Evolutionary conservation across 179 eudicot species (phyloP), one percentile per base, ranked within the genome.

Genomic region (Patellifolia procumbens): DNA sequence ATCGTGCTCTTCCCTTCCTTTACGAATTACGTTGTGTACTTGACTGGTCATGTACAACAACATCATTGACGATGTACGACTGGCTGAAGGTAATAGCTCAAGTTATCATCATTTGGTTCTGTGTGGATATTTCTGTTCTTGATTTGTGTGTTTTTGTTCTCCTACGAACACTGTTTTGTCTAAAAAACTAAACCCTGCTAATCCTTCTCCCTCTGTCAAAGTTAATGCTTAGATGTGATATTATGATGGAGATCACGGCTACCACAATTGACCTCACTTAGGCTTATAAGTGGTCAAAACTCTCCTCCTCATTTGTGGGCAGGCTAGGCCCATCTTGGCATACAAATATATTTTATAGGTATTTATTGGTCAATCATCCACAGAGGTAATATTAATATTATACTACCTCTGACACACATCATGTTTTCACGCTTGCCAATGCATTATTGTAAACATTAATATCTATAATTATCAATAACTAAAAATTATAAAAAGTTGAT

Each of bases 31-130:
- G 99, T 35, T 96, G 99, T 65, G 99, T 93, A 70, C 99, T 96
- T 82, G 98, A 96, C 84, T 96, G 99, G 99, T 96, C 99, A 7
- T 96, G 99, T 87, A 93, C 99, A 73, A 86, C 90, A 24, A 96
- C 99, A 62, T 93, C 98, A 37, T 86, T 96, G 89, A 96, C 99
- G 15, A 96, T 96, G 96, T 96, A 96, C 79, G 99, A 96, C 84
- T 96, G 99, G 99, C 91, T 96, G 81, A 96, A 96, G 99, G 98
- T 96, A 74, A 82, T 22, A 66, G 68, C n/a, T 6, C 49, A 1
- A 51, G 24, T 62, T 51, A 29, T 59, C 35, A 29, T 69, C 2
- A 45, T 67, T n/a, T 24, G 34, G 53, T 22, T 3, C 10, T 74
- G 42, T 28, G 70, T 8, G 70, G 53, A 59, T 19, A 16, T 35